These are phyloP conservation scores for Uronychia binucleata DNA, from an alignment of 73 alveolate genomes.

Conservation along the genomic window DNA sequence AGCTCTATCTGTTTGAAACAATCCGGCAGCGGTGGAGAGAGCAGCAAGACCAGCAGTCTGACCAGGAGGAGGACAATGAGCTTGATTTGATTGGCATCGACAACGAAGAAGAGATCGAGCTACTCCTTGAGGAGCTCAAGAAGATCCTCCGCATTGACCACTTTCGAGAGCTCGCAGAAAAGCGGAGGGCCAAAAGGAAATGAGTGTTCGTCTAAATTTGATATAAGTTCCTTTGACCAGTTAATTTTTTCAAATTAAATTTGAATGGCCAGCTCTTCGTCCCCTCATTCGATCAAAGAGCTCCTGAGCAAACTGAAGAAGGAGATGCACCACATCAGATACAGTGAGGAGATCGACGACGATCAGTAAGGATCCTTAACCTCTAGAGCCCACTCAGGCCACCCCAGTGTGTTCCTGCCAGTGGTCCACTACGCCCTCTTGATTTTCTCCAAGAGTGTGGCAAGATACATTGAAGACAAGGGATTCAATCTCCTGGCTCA, in stretches of 20 bases:
- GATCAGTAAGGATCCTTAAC: background rate
- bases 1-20: background rate
- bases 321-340: background rate
- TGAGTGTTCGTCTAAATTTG: background rate
- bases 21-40: background rate
- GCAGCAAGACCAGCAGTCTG: background rate
- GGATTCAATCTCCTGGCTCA: background rate
- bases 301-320: background rate
- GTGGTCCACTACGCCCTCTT: background rate
- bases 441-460: conserved; percentile 4
- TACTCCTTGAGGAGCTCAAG: background rate
- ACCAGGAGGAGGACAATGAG: background rate
- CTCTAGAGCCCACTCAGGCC: background rate
- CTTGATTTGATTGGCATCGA: background rate
- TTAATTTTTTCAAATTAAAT: background rate
- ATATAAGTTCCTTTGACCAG: background rate
- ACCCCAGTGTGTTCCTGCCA: conserved; percentile 6
- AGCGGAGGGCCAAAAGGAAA: background rate
- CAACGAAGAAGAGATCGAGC: background rate
- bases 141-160: background rate
- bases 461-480: conserved; percentile 1
- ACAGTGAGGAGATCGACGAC: background rate
- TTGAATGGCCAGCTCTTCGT: background rate
- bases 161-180: background rate
- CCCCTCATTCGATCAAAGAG: background rate